Conservation (phyloP, 176 grass and related monocot species). For the Otatea glauca region DNA sequence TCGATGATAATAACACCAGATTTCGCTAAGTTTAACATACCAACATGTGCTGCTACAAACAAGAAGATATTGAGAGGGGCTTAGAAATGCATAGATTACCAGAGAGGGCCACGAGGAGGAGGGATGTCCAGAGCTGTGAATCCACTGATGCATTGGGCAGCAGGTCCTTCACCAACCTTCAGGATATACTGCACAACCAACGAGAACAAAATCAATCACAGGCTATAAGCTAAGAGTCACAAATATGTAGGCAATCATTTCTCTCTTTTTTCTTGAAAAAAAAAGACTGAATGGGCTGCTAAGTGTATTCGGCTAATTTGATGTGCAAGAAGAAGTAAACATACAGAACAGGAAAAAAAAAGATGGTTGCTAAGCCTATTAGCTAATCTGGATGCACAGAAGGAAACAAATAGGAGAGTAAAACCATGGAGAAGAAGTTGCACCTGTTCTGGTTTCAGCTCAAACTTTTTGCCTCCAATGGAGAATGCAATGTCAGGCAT, state of each 20-base stretch:
- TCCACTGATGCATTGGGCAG: conserved; percentile 91
- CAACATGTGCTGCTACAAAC: neutral
- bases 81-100: conserved; percentile 50
- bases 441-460: conserved; percentile 73
- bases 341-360: neutral
- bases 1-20: neutral
- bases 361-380: neutral
- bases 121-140: conserved; percentile 86
- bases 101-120: conserved; percentile 85
- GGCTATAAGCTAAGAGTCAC: neutral
- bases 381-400: neutral
- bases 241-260: neutral
- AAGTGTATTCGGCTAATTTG: neutral
- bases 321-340: neutral
- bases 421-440: neutral
- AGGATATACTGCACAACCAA: conserved; percentile 69
- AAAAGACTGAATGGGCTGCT: neutral
- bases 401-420: neutral
- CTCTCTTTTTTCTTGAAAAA: no score
- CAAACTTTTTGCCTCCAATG: conserved; percentile 73
- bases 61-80: neutral
- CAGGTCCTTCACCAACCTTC: conserved; percentile 73
- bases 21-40: neutral
- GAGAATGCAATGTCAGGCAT: conserved; percentile 74
- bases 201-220: neutral